These are phyloP conservation scores for Thraustochytrium striatum DNA, from an alignment of 352 stramenopile genomes.

Conservation along the genomic window DNA sequence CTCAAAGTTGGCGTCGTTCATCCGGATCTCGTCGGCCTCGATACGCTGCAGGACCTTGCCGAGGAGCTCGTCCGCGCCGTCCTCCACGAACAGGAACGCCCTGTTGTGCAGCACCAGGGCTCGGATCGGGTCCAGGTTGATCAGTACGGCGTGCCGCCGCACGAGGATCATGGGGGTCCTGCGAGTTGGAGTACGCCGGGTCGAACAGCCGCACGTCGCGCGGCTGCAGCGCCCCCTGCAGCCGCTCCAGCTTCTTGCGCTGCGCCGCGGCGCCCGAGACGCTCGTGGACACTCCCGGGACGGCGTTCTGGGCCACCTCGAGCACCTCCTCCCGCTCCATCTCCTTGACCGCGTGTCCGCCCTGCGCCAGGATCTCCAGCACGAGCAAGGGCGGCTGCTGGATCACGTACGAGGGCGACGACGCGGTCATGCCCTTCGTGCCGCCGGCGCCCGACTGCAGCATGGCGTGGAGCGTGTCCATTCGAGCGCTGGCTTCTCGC, in stretches of 20 bases:
- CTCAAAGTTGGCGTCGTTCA: slow-evolving; percentile 3
- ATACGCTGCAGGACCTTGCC: slow-evolving; percentile 28
- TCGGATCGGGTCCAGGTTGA: slow-evolving; percentile 44
- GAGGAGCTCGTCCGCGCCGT: slow-evolving; percentile 36
- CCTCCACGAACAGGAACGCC: slow-evolving; percentile 36
- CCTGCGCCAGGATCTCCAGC: not conserved
- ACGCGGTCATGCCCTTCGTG: not conserved
- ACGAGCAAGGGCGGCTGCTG: not conserved
- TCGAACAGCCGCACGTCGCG: slow-evolving; percentile 46
- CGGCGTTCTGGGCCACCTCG: not conserved
- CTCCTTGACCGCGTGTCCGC: not conserved
- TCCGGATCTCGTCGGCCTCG: not conserved
- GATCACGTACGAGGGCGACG: not conserved
- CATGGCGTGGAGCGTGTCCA: too few species aligned
- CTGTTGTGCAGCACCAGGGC: slow-evolving; percentile 43
- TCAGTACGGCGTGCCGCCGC: slow-evolving; percentile 24
- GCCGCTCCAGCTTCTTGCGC: not conserved
- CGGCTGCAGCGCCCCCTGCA: slow-evolving; percentile 24
- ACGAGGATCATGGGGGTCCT: slow-evolving; percentile 45
- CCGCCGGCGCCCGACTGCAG: too few species aligned
- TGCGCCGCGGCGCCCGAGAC: not conserved
- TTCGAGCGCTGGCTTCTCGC: too few species aligned
- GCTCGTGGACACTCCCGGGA: not conserved
- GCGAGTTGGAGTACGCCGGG: slow-evolving; percentile 40
- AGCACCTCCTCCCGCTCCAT: not conserved